These are phyloP conservation scores for Colletotrichum tabaci DNA, from an alignment of 2,329 filamentous ascomycete species.

Conservation along the genomic window DNA sequence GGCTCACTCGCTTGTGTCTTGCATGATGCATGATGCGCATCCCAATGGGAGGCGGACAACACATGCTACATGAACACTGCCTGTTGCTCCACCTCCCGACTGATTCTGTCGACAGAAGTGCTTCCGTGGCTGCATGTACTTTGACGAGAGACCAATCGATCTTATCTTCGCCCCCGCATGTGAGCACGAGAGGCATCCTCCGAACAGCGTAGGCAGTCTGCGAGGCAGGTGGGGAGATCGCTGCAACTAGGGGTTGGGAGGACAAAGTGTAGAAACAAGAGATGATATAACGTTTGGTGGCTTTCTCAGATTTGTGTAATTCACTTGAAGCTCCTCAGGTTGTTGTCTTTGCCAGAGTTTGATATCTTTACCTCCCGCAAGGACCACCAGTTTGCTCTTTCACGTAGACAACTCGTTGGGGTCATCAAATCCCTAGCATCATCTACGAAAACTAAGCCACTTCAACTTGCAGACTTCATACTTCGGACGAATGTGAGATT, in stretches of 20 bases:
- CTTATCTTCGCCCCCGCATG: background rate
- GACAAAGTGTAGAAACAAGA: conserved; percentile 3
- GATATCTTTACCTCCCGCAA: no score
- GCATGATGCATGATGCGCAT: conserved; percentile 29
- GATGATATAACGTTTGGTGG: background rate
- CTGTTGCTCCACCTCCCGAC: conserved; percentile 8
- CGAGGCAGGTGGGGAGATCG: conserved; percentile 3
- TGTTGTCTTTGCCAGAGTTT: no score
- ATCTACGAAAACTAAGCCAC: background rate
- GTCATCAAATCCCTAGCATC: background rate
- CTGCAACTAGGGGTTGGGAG: background rate
- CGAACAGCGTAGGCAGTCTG: background rate
- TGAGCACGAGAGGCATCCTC: background rate
- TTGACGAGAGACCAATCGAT: background rate
- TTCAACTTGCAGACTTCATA: background rate
- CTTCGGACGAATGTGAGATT: background rate
- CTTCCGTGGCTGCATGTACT: background rate
- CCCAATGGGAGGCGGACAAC: conserved; percentile 23
- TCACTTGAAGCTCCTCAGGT: background rate
- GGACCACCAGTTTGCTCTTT: no score
- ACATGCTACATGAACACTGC: conserved; percentile 27
- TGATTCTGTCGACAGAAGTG: conserved; percentile 14
- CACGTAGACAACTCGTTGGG: no score
- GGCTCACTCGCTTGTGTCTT: background rate
- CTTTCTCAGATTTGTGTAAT: background rate